Base-by-base conservation (phyloP, 306 rosid genomes). In the Coriaria nepalensis region DNA sequence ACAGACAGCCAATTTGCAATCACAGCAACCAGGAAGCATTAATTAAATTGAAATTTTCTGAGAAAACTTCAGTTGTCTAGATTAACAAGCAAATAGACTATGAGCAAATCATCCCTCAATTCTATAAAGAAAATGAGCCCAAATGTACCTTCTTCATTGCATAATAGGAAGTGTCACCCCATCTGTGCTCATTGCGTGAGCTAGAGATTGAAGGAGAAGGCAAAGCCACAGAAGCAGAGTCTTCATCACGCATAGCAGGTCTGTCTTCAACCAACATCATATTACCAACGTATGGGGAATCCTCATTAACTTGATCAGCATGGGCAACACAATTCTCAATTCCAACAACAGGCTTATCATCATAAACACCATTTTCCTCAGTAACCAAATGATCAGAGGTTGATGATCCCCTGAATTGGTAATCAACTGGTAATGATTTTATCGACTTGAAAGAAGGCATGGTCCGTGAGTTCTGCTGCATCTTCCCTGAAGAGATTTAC, bases 151-250 rank as follows among this genome's bases (percentile, higher is more conserved):
- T 85, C 69, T 83, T 90, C 45, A 73, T 71, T 59, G 85, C 75
- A 70, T 79, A 85, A 59, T 84, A 49, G 57, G 75, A 67, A 64
- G 94, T 85, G 63, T 85, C 96, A 63, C 66, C 66, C 98, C 98
- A 90, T 65, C 81, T 72, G 68, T 50, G 56, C 45, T 90, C 94
- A 53, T 70, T 65, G n/a, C 57, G 75, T 55, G 80, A 77, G 50
- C 69, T 49, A 4, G 78, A 73, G n/a, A 53, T 47, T 48, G 93
- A 75, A 29, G 83, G 77, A 12, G 71, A 52, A 20, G 80, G 80
- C 56, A 64, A 62, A 10, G 79, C 53, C 44, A 64, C 74, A 56
- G 77, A 61, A 50, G 61, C 80, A 7, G 55, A 59, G n/a, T 85
- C 95, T 64, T 76, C 86, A 59, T 79, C 81, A 44, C 70, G 65